Base-by-base conservation (phyloP, 805 yeast genomes). In the Candida endomychidarum region DNA sequence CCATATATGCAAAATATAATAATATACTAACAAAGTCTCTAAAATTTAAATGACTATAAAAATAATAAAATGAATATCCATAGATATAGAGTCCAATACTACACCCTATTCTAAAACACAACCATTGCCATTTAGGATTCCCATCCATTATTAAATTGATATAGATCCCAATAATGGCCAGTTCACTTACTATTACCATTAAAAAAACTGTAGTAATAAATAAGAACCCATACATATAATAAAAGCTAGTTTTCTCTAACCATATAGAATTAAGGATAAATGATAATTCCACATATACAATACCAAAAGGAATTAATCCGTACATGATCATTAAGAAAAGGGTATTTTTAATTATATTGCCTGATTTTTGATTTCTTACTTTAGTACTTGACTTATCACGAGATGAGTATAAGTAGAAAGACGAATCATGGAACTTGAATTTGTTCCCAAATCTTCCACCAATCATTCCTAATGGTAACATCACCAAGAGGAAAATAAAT, bases 91-190 rank as follows among this genome's bases (percentile, higher is more conserved):
- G 70, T 21, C 88, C 87, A 34, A 86, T 75, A 42, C 90, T 79
- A 3, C 70, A 56, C 4, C 95, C 86, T 20, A 81, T 77, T 39
- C 78, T 58, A 59, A 86, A 87, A 9, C 88, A 70, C 49, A 81
- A 72, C 96, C 96, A 87, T 56, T 86, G 86, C 96, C 96, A 89
- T 49, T 72, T 65, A 36, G 77, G 75, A 53, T 77, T 75, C 37
- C 74, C 77, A 49, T 75, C 65, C 16, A 71, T 69, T 2, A 68
- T 57, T 51, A 87, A 67, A 31, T 83, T 72, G 30, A 83, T 55
- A 53, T 83, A 87, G 8, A 83, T 72, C 5, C 84, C 79, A 30
- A 87, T 77, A 17, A 87, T 72, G 7, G 90, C 78, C 38, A 84
- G 77, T 58, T 87, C 95, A 27, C 78, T 65, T 15, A 86, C 79